phyloP scores from a whole-genome alignment of 2,329 filamentous ascomycete species.

The Colletotrichum australisinense region DNA sequence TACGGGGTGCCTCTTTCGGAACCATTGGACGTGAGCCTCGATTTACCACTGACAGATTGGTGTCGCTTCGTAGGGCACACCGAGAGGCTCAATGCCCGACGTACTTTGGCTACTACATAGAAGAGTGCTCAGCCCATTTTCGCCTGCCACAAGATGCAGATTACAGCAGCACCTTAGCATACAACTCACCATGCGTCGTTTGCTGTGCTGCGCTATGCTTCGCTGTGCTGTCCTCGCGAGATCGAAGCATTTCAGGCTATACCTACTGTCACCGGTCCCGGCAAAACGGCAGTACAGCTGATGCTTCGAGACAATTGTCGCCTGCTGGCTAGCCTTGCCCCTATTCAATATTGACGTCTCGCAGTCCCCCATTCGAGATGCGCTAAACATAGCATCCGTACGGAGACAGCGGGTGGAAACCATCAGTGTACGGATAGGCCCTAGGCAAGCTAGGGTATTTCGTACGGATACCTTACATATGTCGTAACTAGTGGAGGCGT shows the following conservation, averaged over 20 bases:
- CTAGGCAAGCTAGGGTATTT: too few species aligned
- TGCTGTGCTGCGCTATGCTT: neutral
- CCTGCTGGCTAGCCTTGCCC: neutral
- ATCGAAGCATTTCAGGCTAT: neutral
- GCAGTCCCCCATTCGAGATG: neutral
- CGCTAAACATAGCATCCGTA: conserved; percentile 4
- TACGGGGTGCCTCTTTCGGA: neutral
- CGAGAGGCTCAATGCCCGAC: neutral
- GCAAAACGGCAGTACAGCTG: neutral
- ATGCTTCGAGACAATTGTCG: neutral
- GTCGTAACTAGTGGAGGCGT: neutral
- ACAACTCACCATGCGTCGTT: neutral
- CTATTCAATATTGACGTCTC: neutral
- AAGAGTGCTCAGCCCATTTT: neutral
- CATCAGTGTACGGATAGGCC: too few species aligned
- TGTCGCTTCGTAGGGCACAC: neutral
- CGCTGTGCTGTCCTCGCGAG: neutral
- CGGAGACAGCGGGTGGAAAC: neutral
- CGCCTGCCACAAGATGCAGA: neutral
- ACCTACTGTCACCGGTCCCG: neutral
- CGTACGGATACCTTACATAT: too few species aligned
- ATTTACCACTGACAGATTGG: neutral
- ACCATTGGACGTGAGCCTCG: neutral
- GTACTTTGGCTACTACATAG: neutral
- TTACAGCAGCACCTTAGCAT: neutral